Evolutionary conservation across 2,329 filamentous ascomycete genomes (phyloP), one percentile per base, ranked within the genome.

Genomic region (Colletotrichum truncatum): DNA sequence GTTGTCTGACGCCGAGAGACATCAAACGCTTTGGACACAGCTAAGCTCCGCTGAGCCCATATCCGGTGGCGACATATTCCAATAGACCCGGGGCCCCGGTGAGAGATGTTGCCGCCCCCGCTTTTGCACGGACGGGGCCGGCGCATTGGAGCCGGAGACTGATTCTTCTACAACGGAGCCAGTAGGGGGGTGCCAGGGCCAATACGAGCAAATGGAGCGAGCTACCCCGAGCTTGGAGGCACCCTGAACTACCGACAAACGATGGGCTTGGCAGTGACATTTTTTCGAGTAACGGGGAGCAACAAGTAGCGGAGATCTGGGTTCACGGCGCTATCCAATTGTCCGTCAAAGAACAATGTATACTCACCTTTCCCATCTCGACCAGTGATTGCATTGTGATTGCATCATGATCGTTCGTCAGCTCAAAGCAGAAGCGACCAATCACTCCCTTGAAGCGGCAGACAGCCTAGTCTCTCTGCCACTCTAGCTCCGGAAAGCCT

Each of bases 71-170:
- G 36, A 59, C 45, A 14, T 10, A 21, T 11, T 4, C 14, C 4
- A 11, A 36, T 18, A 51, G 28, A 18, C 34, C 53, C 60, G 60
- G 53, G 28, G 46, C 2, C 36, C 38, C 54, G 60, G 36, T 32
- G 58, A 18, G 11, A n/a, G 30, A 28, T 30, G 4, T n/a, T 23
- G 32, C 28, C 32, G 36, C 53, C 53, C 28, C 51, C 36, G 51
- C 45, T 32, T 41, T 18, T 18, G 62, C 62, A 65, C 62, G 55
- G 62, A 64, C 62, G 56, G 62, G 18, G 32, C 62, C 62, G 62
- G 56, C 56, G 25, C 18, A 61, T 18, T 34, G 25, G 28, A 25
- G 30, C 56, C 61, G 61, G 61, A 34, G 39, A 54, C 46, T 30
- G 34, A 8, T 11, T 49, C 46, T 18, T 10, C 28, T 16, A 16